These are phyloP conservation scores for Talaromyces liani DNA, from an alignment of 495 filamentous ascomycete genomes.

Conservation along the genomic window DNA sequence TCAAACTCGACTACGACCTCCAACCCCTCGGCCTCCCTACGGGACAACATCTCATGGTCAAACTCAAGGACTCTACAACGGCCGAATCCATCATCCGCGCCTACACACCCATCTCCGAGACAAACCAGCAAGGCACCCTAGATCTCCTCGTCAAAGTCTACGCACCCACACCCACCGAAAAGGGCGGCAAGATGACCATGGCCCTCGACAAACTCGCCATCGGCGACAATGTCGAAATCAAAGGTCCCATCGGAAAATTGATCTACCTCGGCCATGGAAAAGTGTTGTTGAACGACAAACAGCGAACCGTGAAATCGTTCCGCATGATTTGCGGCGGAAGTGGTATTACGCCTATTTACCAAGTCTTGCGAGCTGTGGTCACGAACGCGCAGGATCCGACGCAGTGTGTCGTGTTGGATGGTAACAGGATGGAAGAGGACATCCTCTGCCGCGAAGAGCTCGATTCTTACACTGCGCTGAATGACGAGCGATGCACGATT, in stretches of 20 bases:
- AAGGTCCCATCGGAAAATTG: conserved; percentile 86
- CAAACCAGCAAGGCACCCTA: conserved; percentile 50
- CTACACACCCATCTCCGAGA: conserved; percentile 81
- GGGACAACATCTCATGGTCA: conserved; percentile 87
- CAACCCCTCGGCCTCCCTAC: conserved; percentile 75
- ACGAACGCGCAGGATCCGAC: conserved; percentile 50
- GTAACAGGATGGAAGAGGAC: conserved; percentile 74
- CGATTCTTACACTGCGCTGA: conserved; percentile 48
- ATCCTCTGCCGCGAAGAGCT: conserved; percentile 77
- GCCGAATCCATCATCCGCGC: conserved; percentile 73
- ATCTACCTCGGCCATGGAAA: conserved; percentile 65
- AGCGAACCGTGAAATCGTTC: conserved; percentile 58
- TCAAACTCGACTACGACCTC: conserved; percentile 64
- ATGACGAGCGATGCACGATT: conserved; percentile 52
- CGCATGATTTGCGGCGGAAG: conserved; percentile 87
- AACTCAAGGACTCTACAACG: conserved; percentile 56
- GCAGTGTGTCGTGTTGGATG: conserved; percentile 66
- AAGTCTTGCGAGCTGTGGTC: conserved; percentile 75
- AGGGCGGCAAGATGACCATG: conserved; percentile 80
- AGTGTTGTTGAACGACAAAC: conserved; percentile 53
- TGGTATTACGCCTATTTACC: conserved; percentile 88
- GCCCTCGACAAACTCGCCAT: conserved; percentile 67
- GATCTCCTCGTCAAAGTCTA: conserved; percentile 85
- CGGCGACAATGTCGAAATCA: conserved; percentile 72
- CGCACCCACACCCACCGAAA: conserved; percentile 46